phyloP scores from a whole-genome alignment of 805 yeast genomes.

The Hanseniaspora pseudoguilliermondii region DNA sequence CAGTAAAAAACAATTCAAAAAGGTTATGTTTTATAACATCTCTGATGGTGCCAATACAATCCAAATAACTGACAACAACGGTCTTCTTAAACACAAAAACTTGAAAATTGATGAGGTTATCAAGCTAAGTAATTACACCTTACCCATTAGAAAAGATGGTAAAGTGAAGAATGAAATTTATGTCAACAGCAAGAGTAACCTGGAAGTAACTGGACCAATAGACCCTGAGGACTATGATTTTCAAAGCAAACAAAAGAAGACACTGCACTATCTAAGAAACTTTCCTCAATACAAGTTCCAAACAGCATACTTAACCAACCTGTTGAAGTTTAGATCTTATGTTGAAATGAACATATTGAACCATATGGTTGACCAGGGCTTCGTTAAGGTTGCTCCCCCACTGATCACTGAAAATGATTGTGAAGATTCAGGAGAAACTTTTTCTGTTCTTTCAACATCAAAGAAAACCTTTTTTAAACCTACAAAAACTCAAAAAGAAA shows the following conservation, averaged over 20 bases:
- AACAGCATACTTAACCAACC: constrained; percentile 48
- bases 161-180: constrained; percentile 35
- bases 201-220: constrained; percentile 25
- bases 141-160: constrained; percentile 25
- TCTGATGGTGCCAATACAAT: constrained; percentile 64
- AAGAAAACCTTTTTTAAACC: constrained; percentile 18
- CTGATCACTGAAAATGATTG: constrained; percentile 80
- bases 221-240: constrained; percentile 60
- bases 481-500: neutral
- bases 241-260: constrained; percentile 61
- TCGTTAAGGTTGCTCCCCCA: constrained; percentile 74
- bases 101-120: constrained; percentile 40
- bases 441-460: constrained; percentile 34
- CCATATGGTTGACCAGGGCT: constrained; percentile 43
- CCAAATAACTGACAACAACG: constrained; percentile 31
- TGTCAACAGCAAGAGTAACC: neutral
- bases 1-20: constrained; percentile 59
- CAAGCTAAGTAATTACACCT: constrained; percentile 18
- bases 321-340: constrained; percentile 60
- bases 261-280: constrained; percentile 49
- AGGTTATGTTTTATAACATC: constrained; percentile 66
- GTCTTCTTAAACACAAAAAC: constrained; percentile 19
- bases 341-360: constrained; percentile 41
- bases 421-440: constrained; percentile 95
- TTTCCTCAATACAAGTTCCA: constrained; percentile 69